Percentiles rank a stretch among this genome's conserved stretches.
Conservation (phyloP, 371 early-diverging fungal genomes). For the Zychaea mexicana region DNA sequence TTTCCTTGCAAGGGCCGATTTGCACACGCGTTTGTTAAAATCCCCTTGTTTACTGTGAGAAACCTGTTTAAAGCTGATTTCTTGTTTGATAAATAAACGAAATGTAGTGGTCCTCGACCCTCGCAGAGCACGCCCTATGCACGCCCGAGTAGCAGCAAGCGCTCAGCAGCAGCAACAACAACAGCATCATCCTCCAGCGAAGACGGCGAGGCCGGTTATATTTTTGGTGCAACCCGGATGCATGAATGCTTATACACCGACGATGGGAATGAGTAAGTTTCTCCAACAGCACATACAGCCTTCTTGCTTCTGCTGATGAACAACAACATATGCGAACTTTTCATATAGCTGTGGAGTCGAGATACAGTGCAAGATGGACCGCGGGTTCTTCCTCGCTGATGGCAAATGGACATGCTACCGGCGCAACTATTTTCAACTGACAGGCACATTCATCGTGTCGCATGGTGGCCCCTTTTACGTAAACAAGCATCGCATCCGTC, state of each 20-base stretch:
- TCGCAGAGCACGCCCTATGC: background rate
- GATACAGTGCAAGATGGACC: constrained; percentile 60
- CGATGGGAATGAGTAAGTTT: background rate
- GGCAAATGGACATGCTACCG: constrained; percentile 89
- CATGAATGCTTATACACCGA: constrained; percentile 7
- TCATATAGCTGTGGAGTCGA: constrained; percentile 9
- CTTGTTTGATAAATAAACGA: background rate
- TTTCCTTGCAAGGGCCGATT: background rate
- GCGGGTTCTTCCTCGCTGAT: constrained; percentile 72
- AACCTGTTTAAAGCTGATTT: background rate
- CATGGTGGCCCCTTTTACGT: constrained; percentile 10
- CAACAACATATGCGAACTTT: too few species aligned
- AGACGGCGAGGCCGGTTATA: constrained; percentile 6
- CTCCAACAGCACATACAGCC: background rate
- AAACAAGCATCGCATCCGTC: constrained; percentile 33
- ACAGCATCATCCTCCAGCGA: background rate
- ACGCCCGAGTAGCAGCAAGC: background rate
- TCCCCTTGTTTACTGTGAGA: background rate
- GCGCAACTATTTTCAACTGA: constrained; percentile 86
- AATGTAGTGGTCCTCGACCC: background rate
- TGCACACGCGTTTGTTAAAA: background rate
- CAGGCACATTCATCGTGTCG: constrained; percentile 30
- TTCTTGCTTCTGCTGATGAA: too few species aligned
- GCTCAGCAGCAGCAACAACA: background rate
- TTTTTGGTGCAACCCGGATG: constrained; percentile 17